A percentile compares a stretch with the other conserved stretches of the same genome.
Conservation (phyloP, 1,284 basidiomycete species). For the Moesziomyces aphidis region DNA sequence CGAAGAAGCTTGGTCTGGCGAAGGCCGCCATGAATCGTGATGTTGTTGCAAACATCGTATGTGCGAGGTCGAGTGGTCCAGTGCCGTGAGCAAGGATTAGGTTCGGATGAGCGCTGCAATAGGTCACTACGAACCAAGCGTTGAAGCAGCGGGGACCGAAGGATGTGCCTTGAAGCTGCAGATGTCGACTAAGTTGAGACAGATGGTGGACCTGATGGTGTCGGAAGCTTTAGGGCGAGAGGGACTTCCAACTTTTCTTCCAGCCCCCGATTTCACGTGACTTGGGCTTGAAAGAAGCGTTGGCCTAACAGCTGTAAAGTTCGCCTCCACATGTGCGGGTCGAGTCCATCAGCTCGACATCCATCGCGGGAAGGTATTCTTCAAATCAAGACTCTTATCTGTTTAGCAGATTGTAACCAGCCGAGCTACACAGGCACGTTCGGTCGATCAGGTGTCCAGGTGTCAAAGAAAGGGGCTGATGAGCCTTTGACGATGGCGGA, state of each 20-base stretch:
- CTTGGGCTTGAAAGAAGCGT: background rate
- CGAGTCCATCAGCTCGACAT: too few relatives aligned
- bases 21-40: conserved; percentile 25
- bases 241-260: conserved; percentile 36
- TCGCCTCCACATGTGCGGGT: conserved; percentile 1
- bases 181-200: background rate
- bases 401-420: too few relatives aligned
- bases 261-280: conserved; percentile 20
- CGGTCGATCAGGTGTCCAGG: too few relatives aligned
- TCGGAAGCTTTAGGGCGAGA: conserved; percentile 10
- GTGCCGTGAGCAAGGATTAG: background rate
- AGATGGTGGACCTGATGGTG: conserved; percentile 2
- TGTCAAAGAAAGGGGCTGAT: too few relatives aligned
- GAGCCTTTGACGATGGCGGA: too few relatives aligned
- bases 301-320: conserved; percentile 11
- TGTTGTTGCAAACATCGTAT: conserved; percentile 19
- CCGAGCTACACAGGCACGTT: too few relatives aligned
- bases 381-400: too few relatives aligned
- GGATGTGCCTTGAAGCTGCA: background rate
- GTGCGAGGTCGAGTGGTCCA: background rate
- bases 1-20: conserved; percentile 14
- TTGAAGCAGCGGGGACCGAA: too few relatives aligned
- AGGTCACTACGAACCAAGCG: too few relatives aligned
- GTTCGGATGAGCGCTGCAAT: too few relatives aligned
- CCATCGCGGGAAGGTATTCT: too few relatives aligned